A percentile compares a stretch with the other conserved stretches of the same genome.
These are phyloP conservation scores for Plicaturopsis crispa DNA, from an alignment of 768 basidiomycete species.

Conservation along the genomic window DNA sequence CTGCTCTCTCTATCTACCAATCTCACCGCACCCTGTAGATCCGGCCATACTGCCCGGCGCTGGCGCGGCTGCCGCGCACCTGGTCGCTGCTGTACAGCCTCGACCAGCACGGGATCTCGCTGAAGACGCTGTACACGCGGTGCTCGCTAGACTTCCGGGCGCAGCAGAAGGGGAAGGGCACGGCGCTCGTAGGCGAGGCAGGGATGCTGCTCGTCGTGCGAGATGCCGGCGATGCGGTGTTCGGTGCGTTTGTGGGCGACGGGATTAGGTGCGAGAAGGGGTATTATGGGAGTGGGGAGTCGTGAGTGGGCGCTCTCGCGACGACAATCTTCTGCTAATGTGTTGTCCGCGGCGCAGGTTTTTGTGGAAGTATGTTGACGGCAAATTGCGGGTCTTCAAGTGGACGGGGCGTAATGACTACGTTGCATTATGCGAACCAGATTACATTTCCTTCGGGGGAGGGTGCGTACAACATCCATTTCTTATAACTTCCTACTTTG, in stretches of 20 bases:
- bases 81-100: conserved; percentile 87
- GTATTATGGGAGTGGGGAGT: conserved; percentile 88
- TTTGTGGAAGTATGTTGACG: conserved; percentile 58
- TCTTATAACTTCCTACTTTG: conserved; percentile 1
- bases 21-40: conserved; percentile 35
- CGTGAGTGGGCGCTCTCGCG: conserved; percentile 28
- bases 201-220: conserved; percentile 58
- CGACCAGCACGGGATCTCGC: conserved; percentile 91
- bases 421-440: conserved; percentile 76
- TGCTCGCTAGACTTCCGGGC: conserved; percentile 35
- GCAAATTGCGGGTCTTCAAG: conserved; percentile 52
- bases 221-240: conserved; percentile 56
- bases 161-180: conserved; percentile 5
- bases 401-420: conserved; percentile 92
- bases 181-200: conserved; percentile 11
- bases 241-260: conserved; percentile 83
- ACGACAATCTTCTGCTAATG: not conserved
- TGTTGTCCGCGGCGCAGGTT: conserved; percentile 41
- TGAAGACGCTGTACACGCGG: conserved; percentile 76
- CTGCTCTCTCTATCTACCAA: conserved; percentile 1
- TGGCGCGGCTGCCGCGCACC: conserved; percentile 56
- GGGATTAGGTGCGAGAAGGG: conserved; percentile 52
- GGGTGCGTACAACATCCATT: conserved; percentile 48
- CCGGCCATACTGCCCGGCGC: conserved; percentile 63
- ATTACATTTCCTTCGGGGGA: conserved; percentile 84